Evolutionary conservation across 2,329 filamentous ascomycete species (phyloP).

Genomic region (Colletotrichum siamense): DNA sequence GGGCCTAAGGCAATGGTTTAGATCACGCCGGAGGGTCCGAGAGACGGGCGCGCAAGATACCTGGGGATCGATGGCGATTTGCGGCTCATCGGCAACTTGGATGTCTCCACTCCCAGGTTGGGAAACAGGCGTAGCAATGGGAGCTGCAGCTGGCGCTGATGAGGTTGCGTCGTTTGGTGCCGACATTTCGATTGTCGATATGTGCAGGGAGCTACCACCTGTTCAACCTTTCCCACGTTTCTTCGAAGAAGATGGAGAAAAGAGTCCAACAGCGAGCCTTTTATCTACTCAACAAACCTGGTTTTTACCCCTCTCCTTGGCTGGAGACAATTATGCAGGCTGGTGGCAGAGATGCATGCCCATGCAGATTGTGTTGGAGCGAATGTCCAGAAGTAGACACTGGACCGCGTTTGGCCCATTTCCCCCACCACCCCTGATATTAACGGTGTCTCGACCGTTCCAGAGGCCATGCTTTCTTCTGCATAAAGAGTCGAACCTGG

Average conservation of each 20-base stretch:
- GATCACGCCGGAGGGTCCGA: not conserved
- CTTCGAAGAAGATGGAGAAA: not conserved
- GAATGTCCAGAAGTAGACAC: not conserved
- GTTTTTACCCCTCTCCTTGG: not conserved
- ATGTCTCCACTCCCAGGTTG: not conserved
- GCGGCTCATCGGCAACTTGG: not conserved
- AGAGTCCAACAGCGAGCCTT: not conserved
- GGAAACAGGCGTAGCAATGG: rapidly evolving
- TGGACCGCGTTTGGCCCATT: not conserved
- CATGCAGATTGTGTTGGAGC: not conserved
- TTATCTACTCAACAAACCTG: not conserved
- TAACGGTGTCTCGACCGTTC: not conserved
- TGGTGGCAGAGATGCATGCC: not conserved
- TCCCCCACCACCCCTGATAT: not conserved
- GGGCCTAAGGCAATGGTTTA: not conserved
- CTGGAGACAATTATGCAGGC: not conserved
- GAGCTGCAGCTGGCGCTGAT: not conserved
- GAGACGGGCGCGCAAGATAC: not conserved
- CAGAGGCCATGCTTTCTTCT: not conserved
- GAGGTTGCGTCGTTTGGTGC: not conserved
- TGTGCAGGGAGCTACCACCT: not conserved
- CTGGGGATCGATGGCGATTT: not conserved
- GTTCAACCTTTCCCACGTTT: not conserved
- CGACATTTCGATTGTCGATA: not conserved
- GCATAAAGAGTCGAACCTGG: rapidly evolving